Evolutionary conservation across 176 grass and related monocot species (phyloP), one percentile per base, ranked within the genome.

Genomic region (Cenchrus purpureus): DNA sequence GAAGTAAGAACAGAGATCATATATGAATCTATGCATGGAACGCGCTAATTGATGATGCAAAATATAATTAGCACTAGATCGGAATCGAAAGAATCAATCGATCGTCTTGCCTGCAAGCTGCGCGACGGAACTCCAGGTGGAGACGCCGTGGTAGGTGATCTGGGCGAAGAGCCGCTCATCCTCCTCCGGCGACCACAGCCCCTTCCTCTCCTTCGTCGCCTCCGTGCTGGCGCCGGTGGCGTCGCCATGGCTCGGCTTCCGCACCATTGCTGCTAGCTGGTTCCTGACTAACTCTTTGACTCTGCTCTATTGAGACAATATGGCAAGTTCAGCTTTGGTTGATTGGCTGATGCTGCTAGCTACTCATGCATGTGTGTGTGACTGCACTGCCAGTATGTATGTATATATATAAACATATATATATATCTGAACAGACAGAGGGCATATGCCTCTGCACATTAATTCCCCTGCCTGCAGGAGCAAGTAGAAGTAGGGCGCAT

Each of bases 91-190:
- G 37, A 16, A 46, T 13, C 9, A 16, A 49, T 46, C 7, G 12
- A 40, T 40, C 37, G 37, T 61, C 71, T 50, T 69, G 28, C 88
- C 88, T 25, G 91, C 91, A 6, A 87, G 88, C 74, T 88, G 81
- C 1, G 91, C 88, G 16, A 90, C 76, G 12, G 91, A 90, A 85
- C 91, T 93, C 91, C 91, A 93, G 49, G 88, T 87, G 83, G 87
- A 88, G 54, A 93, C 91, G 52, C 91, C 88, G 69, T 82, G 74
- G 82, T 17, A 32, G 46, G 81, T 82, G 83, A 93, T 88, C 71
- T 85, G 71, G 79, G 44, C 17, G 71, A 78, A 87, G 6, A 93
- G 85, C 62, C 77, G 84, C 71, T 90, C 88, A 79, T 93, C 91
- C 74, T 93, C 91, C 78, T 77, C 85, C 81, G 88, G 88, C 20